Percentiles rank a stretch among this genome's conserved stretches.
phyloP scores from a whole-genome alignment of 148 eudicot genomes.

The Camellia lanceoleosa region DNA sequence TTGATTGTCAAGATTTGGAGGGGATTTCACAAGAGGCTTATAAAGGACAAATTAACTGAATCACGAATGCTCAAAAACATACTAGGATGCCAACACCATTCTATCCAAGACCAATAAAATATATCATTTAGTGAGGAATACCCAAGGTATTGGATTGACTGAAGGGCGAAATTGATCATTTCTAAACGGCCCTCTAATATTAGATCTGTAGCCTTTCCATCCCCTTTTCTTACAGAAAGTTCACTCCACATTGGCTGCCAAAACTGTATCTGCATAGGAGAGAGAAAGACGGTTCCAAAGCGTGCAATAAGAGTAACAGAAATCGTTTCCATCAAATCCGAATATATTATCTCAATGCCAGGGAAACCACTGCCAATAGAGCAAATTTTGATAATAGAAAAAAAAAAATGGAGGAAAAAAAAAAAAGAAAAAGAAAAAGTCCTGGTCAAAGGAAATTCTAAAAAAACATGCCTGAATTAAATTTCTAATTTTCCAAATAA shows the following conservation, averaged over 20 bases:
- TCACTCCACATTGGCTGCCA: conserved; percentile 68
- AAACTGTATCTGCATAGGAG: conserved; percentile 65
- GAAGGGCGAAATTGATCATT: conserved; percentile 74
- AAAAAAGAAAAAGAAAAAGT: too few species aligned
- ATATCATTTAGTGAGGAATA: conserved; percentile 19
- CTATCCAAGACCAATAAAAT: background rate
- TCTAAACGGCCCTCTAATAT: conserved; percentile 59
- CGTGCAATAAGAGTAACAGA: conserved; percentile 54
- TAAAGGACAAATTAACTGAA: background rate
- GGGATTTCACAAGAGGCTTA: background rate
- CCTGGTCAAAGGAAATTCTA: background rate
- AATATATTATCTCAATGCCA: conserved; percentile 64
- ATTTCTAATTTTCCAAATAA: background rate
- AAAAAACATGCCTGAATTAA: conserved; percentile 1
- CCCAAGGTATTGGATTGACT: conserved; percentile 86
- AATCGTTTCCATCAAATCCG: conserved; percentile 61
- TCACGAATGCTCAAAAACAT: background rate
- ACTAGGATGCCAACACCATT: background rate
- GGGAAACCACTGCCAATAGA: conserved; percentile 60
- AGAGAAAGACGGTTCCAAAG: conserved; percentile 58
- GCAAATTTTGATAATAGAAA: background rate
- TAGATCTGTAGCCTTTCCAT: conserved; percentile 37
- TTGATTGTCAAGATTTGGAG: background rate
- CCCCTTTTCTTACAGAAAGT: conserved; percentile 40
- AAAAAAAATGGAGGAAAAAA: background rate